phyloP scores from a whole-genome alignment of 768 basidiomycete species.

The Tulasnella sp. region DNA sequence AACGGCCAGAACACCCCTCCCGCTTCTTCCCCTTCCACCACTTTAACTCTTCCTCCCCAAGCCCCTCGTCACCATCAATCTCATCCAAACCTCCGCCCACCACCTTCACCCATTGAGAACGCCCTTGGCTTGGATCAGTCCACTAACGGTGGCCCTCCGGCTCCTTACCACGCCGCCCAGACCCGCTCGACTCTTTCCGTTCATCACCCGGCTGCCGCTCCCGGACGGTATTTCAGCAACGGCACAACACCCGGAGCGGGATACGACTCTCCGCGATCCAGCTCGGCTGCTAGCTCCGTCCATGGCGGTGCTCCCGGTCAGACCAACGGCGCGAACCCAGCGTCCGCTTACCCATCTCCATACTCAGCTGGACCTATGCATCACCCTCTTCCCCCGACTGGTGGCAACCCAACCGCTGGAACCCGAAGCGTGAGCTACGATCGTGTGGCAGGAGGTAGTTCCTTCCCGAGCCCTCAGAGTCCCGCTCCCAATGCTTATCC shows the following conservation, averaged over 20 bases:
- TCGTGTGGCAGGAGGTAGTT: slow-evolving; percentile 24
- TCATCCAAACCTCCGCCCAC: slow-evolving; percentile 21
- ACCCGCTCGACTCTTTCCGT: neutral
- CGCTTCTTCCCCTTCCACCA: slow-evolving; percentile 31
- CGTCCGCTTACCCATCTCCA: slow-evolving; percentile 51
- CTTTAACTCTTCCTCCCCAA: slow-evolving; percentile 33
- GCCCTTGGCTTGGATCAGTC: slow-evolving; percentile 28
- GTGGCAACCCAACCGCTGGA: slow-evolving; percentile 44
- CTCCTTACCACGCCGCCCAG: slow-evolving; percentile 6
- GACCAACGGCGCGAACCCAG: slow-evolving; percentile 47
- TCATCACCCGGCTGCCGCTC: neutral
- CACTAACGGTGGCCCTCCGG: slow-evolving; percentile 9
- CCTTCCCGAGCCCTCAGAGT: slow-evolving; percentile 31
- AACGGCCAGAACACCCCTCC: slow-evolving; percentile 12
- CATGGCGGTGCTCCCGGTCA: slow-evolving; percentile 57
- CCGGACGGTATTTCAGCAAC: neutral
- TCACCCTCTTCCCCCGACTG: slow-evolving; percentile 49
- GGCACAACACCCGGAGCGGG: neutral
- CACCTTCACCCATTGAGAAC: slow-evolving; percentile 29
- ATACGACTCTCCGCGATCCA: slow-evolving; percentile 46
- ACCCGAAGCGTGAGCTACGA: slow-evolving; percentile 39
- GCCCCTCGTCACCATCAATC: slow-evolving; percentile 32
- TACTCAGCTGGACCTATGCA: slow-evolving; percentile 55
- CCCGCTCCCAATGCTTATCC: slow-evolving; percentile 26
- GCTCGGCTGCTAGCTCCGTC: slow-evolving; percentile 52